Conservation (phyloP, 768 basidiomycete genomes). For the Rhizopogon vinicolor region DNA sequence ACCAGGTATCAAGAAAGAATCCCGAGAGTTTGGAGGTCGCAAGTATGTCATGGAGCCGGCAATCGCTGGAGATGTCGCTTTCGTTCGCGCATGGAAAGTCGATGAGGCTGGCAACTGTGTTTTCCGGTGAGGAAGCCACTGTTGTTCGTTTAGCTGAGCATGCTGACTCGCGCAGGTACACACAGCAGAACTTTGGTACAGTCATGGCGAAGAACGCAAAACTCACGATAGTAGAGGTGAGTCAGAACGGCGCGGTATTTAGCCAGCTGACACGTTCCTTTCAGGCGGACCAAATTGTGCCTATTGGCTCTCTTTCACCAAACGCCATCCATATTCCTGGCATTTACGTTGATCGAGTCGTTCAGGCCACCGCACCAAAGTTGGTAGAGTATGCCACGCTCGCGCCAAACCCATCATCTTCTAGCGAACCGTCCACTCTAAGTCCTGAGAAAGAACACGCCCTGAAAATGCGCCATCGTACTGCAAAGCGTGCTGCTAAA, state of each 20-base stretch:
- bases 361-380: slow-evolving; percentile 72
- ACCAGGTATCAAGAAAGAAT: slow-evolving; percentile 73
- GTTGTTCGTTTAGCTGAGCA: neutral
- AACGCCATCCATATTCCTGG: slow-evolving; percentile 80
- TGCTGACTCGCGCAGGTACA: slow-evolving; percentile 45
- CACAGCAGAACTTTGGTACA: slow-evolving; percentile 83
- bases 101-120: slow-evolving; percentile 90
- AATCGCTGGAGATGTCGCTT: slow-evolving; percentile 76
- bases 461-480: slow-evolving; percentile 58
- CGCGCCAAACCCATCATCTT: slow-evolving; percentile 40
- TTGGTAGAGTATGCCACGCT: slow-evolving; percentile 72
- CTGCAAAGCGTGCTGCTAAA: slow-evolving; percentile 83
- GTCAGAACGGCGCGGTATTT: neutral
- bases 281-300: slow-evolving; percentile 87
- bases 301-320: slow-evolving; percentile 75
- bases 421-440: slow-evolving; percentile 18
- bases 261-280: slow-evolving; percentile 3
- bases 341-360: slow-evolving; percentile 87
- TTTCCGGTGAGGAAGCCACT: slow-evolving; percentile 56
- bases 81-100: slow-evolving; percentile 88
- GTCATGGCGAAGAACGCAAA: slow-evolving; percentile 90
- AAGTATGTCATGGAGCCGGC: slow-evolving; percentile 80
- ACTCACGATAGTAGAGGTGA: slow-evolving; percentile 84
- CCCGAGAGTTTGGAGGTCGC: slow-evolving; percentile 71
- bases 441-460: slow-evolving; percentile 51